Conservation (phyloP, 257 asterid species). For the Jasminum sambac region DNA sequence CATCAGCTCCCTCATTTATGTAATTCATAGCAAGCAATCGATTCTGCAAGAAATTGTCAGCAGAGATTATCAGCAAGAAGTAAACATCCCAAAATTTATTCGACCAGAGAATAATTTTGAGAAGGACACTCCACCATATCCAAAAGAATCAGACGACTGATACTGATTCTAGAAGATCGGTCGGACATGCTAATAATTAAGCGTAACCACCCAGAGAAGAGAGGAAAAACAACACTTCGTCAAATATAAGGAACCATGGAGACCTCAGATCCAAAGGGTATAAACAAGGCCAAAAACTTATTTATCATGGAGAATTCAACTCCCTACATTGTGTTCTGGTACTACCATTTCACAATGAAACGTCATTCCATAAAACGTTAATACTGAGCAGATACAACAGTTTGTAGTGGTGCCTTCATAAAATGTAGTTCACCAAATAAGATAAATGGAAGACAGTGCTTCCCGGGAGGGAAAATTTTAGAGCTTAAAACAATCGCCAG, state of each 20-base stretch:
- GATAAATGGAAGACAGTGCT: background rate
- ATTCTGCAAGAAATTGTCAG: conserved; percentile 57
- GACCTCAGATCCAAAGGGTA: background rate
- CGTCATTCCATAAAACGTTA: background rate
- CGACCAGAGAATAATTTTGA: background rate
- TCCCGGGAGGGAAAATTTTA: background rate
- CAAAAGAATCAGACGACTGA: background rate
- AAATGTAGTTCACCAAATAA: conserved; percentile 10
- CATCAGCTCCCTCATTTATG: conserved; percentile 87
- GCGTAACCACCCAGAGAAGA: conserved; percentile 19
- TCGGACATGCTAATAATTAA: conserved; percentile 9
- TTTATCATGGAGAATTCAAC: background rate
- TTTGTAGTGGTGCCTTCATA: conserved; percentile 13
- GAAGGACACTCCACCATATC: background rate
- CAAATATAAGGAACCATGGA: background rate
- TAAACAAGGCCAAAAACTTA: background rate
- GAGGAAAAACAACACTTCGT: background rate
- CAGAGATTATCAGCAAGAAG: background rate
- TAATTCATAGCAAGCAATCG: conserved; percentile 99
- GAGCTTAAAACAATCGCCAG: conserved; percentile 12
- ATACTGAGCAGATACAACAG: background rate
- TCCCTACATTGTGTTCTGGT: background rate
- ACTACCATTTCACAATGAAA: background rate
- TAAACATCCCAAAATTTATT: background rate
- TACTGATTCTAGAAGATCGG: background rate